Conservation (phyloP, 208 protist genomes). For the Acanthamoeba triangularis region DNA sequence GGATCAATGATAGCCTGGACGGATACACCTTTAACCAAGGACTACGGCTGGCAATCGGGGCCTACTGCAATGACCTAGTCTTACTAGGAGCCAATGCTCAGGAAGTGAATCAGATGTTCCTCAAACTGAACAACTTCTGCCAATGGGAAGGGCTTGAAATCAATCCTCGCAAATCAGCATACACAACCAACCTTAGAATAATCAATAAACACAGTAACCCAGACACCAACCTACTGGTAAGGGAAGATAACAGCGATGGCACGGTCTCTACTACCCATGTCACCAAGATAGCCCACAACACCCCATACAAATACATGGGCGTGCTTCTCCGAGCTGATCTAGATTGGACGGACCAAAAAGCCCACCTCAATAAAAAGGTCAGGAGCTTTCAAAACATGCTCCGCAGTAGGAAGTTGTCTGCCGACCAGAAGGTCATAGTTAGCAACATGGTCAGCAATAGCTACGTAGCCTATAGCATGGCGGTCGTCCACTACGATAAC, state of each 20-base stretch:
- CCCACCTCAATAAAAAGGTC: too few relatives aligned
- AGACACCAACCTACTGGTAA: background rate
- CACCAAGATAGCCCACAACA: background rate
- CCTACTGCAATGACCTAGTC: background rate
- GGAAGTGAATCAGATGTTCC: background rate
- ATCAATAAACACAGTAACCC: background rate
- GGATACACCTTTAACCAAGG: background rate
- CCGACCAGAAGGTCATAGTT: background rate
- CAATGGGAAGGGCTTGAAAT: background rate
- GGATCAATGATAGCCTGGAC: background rate
- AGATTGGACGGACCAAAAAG: too few relatives aligned
- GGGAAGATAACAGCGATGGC: accelerated
- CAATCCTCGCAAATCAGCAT: background rate
- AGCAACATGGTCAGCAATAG: background rate
- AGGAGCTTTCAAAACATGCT: too few relatives aligned
- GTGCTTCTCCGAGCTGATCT: too few relatives aligned
- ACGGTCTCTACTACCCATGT: background rate
- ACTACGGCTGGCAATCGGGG: background rate
- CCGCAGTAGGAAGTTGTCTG: too few relatives aligned
- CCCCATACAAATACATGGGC: background rate
- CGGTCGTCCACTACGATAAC: background rate
- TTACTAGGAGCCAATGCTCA: background rate
- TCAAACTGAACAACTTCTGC: background rate
- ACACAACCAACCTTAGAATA: background rate
- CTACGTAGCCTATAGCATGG: background rate